Conservation (phyloP, 495 filamentous ascomycete genomes). For the Astrothelium subdiscretum region DNA sequence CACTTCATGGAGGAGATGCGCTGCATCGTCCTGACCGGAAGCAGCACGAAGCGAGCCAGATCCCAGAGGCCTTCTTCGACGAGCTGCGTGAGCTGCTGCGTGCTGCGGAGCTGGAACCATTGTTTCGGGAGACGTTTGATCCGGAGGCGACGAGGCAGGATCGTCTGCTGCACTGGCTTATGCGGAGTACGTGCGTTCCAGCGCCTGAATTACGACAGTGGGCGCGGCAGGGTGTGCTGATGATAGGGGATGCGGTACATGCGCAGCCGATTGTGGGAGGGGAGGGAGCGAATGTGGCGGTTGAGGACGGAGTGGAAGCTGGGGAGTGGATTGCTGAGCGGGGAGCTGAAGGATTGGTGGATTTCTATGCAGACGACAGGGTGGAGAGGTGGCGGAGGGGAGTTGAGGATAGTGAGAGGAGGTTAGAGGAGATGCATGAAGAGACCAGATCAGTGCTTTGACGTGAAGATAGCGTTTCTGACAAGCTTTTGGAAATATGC, state of each 20-base stretch:
- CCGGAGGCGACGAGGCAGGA: conserved; percentile 21
- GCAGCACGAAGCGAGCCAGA: conserved; percentile 19
- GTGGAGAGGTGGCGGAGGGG: neutral
- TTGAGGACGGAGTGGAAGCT: conserved; percentile 30
- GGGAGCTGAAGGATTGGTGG: conserved; percentile 5
- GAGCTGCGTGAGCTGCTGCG: conserved; percentile 19
- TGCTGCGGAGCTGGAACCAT: conserved; percentile 9
- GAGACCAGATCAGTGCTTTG: neutral
- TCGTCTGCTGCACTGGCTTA: conserved; percentile 32
- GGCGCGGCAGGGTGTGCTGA: conserved; percentile 18
- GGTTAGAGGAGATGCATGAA: neutral
- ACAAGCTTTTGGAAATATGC: too few relatives aligned
- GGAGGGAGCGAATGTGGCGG: conserved; percentile 31
- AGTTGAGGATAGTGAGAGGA: neutral
- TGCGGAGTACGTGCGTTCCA: conserved; percentile 24
- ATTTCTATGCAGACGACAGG: conserved; percentile 15
- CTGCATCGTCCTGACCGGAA: conserved; percentile 27
- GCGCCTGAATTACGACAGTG: conserved; percentile 16
- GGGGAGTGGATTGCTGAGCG: conserved; percentile 22
- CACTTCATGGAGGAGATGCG: conserved; percentile 12
- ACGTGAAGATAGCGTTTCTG: too few relatives aligned
- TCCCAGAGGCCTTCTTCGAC: conserved; percentile 26
- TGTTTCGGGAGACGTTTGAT: conserved; percentile 29
- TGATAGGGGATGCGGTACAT: conserved; percentile 33
- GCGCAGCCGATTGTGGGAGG: conserved; percentile 32